Evolutionary conservation across 352 stramenopile genomes (phyloP), one percentile per base, ranked within the genome.

Genomic region (Ophiocytium majus): DNA sequence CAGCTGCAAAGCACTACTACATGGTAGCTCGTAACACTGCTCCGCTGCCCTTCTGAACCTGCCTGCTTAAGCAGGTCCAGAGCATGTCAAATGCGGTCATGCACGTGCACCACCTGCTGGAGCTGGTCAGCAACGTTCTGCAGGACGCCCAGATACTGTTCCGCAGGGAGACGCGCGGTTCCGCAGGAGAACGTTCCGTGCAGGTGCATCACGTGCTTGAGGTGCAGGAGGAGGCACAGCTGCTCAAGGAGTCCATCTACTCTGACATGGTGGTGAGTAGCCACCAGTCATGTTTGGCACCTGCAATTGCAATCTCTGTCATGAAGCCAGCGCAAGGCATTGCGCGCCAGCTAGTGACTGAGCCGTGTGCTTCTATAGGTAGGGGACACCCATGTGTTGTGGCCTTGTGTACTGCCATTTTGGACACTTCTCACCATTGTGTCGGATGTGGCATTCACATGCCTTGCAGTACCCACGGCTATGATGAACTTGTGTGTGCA

Each of bases 151-250:
- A 57, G 43, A 14, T 14, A 5, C 5, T 57, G 14, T 57, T 57
- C 14, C 5, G 43, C 43, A 14, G 5, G 43, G 5, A 57, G 5
- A 5, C 5, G 5, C 43, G 43, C 43, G 43, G 5, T 5, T 57
- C 5, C 43, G 43, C 5, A 14, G 5, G 43, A 5, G 43, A 57
- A 14, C 43, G 43, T 14, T 14, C 5, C 19, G 35, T 32, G 9
- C 50, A 86, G 32, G 84, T 35, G 37, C 80, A 31, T 0, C 79
- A 86, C 14, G n/a, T 85, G 28, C 71, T 88, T 10, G 84, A 85
- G 19, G 79, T 88, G 23, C 84, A 88, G 50, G 78, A 79, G 17
- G 84, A 88, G 49, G 84, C 84, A 10, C 74, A 50, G 23, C 66
- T 74, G 19, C 36, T 88, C 14, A 63, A 86, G 74, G 57, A 82